These are phyloP conservation scores for Arctium lappa DNA, from an alignment of 129 eudicot genomes.

Conservation along the genomic window DNA sequence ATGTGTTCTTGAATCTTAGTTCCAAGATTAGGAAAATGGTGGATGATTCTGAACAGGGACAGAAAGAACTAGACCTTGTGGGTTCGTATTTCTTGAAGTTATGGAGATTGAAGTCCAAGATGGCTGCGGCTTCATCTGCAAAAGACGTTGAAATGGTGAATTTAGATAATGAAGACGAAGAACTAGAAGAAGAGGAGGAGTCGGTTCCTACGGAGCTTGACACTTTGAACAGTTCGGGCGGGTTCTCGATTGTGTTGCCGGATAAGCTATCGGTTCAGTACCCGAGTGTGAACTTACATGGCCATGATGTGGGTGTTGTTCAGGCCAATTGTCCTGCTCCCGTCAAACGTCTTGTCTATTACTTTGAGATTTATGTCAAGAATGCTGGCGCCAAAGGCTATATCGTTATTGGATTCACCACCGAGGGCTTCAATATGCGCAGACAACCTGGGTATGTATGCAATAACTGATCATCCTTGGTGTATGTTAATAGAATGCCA, in stretches of 20 bases:
- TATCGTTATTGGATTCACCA: constrained; percentile 73
- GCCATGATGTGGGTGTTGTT: constrained; percentile 95
- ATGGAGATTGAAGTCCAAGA: constrained; percentile 50
- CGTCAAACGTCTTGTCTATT: constrained; percentile 57
- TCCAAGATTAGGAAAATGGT: constrained; percentile 11
- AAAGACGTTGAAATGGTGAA: constrained; percentile 19
- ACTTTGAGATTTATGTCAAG: constrained; percentile 79
- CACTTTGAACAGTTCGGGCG: constrained; percentile 75
- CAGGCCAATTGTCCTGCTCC: constrained; percentile 86
- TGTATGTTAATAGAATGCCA: background rate
- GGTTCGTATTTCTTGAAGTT: constrained; percentile 49
- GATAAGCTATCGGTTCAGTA: constrained; percentile 81
- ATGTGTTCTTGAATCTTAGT: background rate
- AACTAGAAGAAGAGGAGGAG: constrained; percentile 28
- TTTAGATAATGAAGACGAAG: constrained; percentile 13
- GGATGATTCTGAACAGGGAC: constrained; percentile 19
- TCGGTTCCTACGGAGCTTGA: constrained; percentile 64
- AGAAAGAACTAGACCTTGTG: constrained; percentile 32
- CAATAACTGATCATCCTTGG: background rate
- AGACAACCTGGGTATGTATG: constrained; percentile 82
- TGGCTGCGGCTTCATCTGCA: constrained; percentile 20
- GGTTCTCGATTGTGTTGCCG: constrained; percentile 64
- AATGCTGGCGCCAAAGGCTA: constrained; percentile 85
- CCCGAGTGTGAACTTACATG: constrained; percentile 61
- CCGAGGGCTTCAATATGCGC: constrained; percentile 62